Base-by-base conservation (phyloP, 2,329 filamentous ascomycete species). In the Microascus cirrosus region DNA sequence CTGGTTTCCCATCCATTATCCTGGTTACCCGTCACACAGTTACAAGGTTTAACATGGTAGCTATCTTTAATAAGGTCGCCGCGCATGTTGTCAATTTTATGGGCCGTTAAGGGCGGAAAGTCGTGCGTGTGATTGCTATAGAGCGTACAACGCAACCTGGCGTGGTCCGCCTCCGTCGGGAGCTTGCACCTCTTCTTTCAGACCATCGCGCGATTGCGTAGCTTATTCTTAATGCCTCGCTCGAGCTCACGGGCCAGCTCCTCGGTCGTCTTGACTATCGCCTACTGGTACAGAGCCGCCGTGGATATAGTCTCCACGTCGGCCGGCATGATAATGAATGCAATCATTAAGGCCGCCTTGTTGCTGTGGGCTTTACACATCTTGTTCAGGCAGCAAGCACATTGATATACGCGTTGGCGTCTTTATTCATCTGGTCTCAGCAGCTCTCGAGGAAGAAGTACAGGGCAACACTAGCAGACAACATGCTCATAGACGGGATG, bases 341-440 rank as follows among this genome's bases (percentile, higher is more conserved):
- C 93, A 20, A 99, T 93, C 8, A 99, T 87, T 0, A 94, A 97
- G 15, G 55, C 42, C 70, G 86, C 92, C 74, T 94, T 95, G 65
- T 90, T 95, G 54, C 90, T 90, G 8, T 85, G 74, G 55, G 74
- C 74, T 80, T 97, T 97, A 68, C 99, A 83, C 45, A 87, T 84
- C 76, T 97, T 91, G 74, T 99, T 99, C 66, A 99, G 76, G 51
- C 94, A 89, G 94, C 94, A 61, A 99, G 77, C 3, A 91, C 94
- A 74, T 99, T 94, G 64, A 99, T 95, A 73, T 96, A 99, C 94
- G 99, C 97, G 73, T 99, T 94, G 11, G 96, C 93, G 67, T 94
- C 94, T 75, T 99, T 99, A 70, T 99, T 99, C 63, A 94, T 81
- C 80, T 93, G 99, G 73, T 99, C 94, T 68, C 99, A 99, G 62